Evolutionary conservation across 1,284 basidiomycete species (phyloP).

Genomic region (Ganoderma leucocontextum): DNA sequence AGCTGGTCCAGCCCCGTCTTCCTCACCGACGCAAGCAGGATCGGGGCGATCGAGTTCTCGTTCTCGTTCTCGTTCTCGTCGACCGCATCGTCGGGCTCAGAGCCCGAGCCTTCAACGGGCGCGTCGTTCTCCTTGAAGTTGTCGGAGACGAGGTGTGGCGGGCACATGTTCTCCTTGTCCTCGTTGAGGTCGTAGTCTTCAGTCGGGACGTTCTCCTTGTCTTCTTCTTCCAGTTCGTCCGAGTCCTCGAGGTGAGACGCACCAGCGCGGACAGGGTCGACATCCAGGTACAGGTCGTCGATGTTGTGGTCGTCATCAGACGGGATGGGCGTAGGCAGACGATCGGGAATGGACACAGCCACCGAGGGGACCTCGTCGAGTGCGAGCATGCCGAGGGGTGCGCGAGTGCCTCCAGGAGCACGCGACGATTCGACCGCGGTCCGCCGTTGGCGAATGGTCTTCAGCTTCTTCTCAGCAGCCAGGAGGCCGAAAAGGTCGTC

Average conservation of each 20-base stretch:
- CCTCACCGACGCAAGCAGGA: not conserved
- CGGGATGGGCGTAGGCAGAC: constrained; percentile 29
- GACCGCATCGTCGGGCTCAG: constrained; percentile 9
- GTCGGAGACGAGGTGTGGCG: constrained; percentile 19
- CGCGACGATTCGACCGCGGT: constrained; percentile 21
- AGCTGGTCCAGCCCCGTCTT: not conserved
- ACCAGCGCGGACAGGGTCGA: constrained; percentile 27
- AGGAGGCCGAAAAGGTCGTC: constrained; percentile 55
- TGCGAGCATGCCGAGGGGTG: constrained; percentile 33
- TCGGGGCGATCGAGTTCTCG: constrained; percentile 1
- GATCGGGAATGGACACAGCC: constrained; percentile 26
- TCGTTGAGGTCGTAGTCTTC: constrained; percentile 30
- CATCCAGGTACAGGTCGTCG: constrained; percentile 37
- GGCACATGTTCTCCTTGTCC: constrained; percentile 33
- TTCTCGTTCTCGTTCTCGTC: not conserved
- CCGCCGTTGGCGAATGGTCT: constrained; percentile 35
- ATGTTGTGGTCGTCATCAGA: constrained; percentile 34
- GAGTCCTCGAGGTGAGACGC: constrained; percentile 10
- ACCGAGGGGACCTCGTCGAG: constrained; percentile 27
- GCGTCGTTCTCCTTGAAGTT: constrained; percentile 10
- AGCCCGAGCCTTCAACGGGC: constrained; percentile 7
- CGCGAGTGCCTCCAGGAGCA: constrained; percentile 23
- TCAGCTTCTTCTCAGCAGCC: constrained; percentile 50
- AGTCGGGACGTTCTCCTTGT: constrained; percentile 32
- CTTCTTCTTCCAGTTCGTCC: constrained; percentile 25